These are phyloP conservation scores for Gastrodia elata DNA, from an alignment of 106 monocot genomes.

Conservation along the genomic window DNA sequence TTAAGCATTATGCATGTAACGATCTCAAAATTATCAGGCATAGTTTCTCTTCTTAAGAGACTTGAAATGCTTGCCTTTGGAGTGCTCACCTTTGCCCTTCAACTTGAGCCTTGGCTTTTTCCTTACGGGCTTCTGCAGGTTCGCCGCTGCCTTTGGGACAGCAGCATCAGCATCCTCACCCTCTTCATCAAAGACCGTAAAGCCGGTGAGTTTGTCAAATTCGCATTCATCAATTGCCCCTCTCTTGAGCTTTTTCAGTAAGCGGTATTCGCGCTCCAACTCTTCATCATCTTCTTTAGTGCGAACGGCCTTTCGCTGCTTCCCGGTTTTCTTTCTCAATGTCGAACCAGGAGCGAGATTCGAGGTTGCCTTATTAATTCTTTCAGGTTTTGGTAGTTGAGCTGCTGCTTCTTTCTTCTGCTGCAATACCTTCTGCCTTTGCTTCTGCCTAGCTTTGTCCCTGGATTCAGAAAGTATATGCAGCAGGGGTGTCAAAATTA, in stretches of 20 bases:
- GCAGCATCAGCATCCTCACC: background rate
- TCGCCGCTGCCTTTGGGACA: background rate
- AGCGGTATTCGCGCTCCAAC: constrained; percentile 67
- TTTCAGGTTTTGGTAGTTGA: constrained; percentile 28
- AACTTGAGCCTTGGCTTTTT: background rate
- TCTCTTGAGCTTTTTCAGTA: constrained; percentile 80
- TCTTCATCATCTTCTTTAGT: constrained; percentile 84
- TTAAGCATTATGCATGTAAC: too few species aligned
- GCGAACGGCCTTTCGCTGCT: constrained; percentile 57
- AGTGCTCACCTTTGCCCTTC: background rate
- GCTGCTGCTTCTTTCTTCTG: constrained; percentile 27
- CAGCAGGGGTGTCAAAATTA: too few species aligned
- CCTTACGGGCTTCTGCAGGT: background rate
- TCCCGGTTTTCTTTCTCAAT: constrained; percentile 75
- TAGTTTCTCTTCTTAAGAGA: background rate
- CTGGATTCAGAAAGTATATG: constrained; percentile 19
- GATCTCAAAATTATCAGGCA: too few species aligned
- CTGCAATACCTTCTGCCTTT: constrained; percentile 45
- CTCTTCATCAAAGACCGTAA: constrained; percentile 23
- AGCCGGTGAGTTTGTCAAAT: constrained; percentile 70
- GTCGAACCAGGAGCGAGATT: constrained; percentile 6
- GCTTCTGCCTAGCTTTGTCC: constrained; percentile 82
- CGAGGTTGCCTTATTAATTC: constrained; percentile 6
- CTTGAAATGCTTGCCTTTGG: background rate
- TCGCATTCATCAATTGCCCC: constrained; percentile 81